Evolutionary conservation across 2,329 filamentous ascomycete species (phyloP), one percentile per base, ranked within the genome.

Genomic region (Proliferodiscus dingleyae): DNA sequence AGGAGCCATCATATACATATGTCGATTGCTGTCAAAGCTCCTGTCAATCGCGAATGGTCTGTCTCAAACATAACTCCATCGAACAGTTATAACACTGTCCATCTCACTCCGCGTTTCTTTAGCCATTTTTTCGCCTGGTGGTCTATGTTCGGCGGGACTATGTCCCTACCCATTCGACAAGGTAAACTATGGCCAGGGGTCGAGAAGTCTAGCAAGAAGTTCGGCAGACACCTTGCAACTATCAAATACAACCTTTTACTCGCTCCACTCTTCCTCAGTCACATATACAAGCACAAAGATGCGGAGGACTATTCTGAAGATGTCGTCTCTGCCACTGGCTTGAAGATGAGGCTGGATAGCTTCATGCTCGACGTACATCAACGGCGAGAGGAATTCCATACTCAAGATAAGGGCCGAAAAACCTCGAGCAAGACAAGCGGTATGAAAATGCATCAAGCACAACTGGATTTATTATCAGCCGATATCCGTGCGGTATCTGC

Each of bases 41-140:
- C 94, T 0, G 80, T 85, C 26, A 86, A 90, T 61, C 80, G 89
- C 32, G 85, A 96, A 59, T 96, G 91, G 93, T 77, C 83, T 29
- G 78, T 87, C 2, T 77, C 84, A 2, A 87, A 85, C 57, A 70
- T 81, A 3, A 81, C 87, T 53, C 79, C 85, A 3, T 94, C 90
- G 1, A 80, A 83, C 53, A 97, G 91, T 62, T 98, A 98, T 71
- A 98, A 98, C 63, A 89, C 91, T 0, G 86, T 97, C 1, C 94
- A 98, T 65, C 76, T 98, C 23, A 93, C 87, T 1, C 93, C 93
- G 5, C 83, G 90, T 7, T 95, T 98, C 71, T 98, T 98, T 65
- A 96, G 91, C 0, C 93, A 98, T 64, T 98, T 98, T 72, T 97
- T 90, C 69, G 82, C 83, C 46, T 98, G 93, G 93, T 97, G 90